Evolutionary conservation across 495 filamentous ascomycete species (phyloP).

Genomic region (Coniosporium apollinis): DNA sequence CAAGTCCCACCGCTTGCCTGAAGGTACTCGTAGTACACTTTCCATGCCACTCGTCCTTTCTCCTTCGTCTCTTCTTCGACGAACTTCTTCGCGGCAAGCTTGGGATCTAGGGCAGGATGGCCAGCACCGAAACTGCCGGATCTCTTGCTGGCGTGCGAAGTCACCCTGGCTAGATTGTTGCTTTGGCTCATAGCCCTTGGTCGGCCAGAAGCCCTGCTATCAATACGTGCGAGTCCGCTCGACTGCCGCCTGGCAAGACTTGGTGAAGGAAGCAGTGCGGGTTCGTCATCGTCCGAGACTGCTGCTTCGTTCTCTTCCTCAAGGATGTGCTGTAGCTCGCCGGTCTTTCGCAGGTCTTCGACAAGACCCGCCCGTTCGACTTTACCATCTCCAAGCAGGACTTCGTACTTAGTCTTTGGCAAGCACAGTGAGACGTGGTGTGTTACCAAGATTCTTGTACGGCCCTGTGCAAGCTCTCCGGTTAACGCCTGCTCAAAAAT

Average conservation of each 20-base stretch:
- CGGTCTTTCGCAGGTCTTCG: slow-evolving; percentile 37
- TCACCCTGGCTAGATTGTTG: too few species aligned
- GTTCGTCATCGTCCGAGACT: slow-evolving; percentile 14
- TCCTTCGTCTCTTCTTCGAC: slow-evolving; percentile 57
- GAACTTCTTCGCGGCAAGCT: slow-evolving; percentile 42
- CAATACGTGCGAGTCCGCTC: too few species aligned
- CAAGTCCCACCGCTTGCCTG: slow-evolving; percentile 44
- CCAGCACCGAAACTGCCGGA: slow-evolving; percentile 11
- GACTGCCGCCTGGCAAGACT: slow-evolving; percentile 12
- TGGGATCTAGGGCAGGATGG: slow-evolving; percentile 6
- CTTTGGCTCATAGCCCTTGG: too few species aligned
- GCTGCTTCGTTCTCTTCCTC: slow-evolving; percentile 30
- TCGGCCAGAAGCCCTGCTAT: too few species aligned
- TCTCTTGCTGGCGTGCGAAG: slow-evolving; percentile 6
- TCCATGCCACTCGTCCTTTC: slow-evolving; percentile 42
- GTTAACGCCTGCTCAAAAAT: slow-evolving; percentile 56
- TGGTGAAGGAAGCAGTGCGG: slow-evolving; percentile 25
- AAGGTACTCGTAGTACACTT: slow-evolving; percentile 49
- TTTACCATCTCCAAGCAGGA: slow-evolving; percentile 50
- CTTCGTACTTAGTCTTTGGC: slow-evolving; percentile 49
- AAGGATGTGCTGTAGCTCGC: slow-evolving; percentile 40
- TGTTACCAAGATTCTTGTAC: slow-evolving; percentile 67
- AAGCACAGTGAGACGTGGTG: slow-evolving; percentile 64
- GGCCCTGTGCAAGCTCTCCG: slow-evolving; percentile 46
- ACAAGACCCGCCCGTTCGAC: slow-evolving; percentile 43